Evolutionary conservation across 1,284 basidiomycete species (phyloP).

Genomic region (Takashimella koratensis): DNA sequence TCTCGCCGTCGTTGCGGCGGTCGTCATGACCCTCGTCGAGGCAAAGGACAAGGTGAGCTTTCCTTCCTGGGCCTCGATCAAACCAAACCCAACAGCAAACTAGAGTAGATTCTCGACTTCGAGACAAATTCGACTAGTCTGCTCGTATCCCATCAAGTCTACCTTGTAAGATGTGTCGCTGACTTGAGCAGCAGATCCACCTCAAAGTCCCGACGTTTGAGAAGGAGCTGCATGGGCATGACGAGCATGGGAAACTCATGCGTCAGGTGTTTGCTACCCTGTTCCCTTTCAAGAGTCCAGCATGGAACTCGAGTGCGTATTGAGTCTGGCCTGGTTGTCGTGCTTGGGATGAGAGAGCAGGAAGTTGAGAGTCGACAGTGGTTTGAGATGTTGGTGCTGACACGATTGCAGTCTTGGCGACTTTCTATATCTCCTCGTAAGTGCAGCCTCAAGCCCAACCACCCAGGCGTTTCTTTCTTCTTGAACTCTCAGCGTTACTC

Average conservation of each 20-base stretch:
- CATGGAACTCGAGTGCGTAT: conserved; percentile 68
- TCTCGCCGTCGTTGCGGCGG: conserved; percentile 2
- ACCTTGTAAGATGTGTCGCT: no score
- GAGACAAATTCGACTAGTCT: no score
- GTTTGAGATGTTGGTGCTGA: background rate
- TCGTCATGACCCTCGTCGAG: background rate
- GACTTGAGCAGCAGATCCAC: background rate
- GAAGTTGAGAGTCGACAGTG: background rate
- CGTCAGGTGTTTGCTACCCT: conserved; percentile 64
- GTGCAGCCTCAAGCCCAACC: conserved; percentile 48
- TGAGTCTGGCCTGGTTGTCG: background rate
- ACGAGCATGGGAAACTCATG: conserved; percentile 26
- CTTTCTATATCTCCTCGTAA: conserved; percentile 90
- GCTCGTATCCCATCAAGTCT: no score
- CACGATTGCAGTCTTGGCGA: conserved; percentile 70
- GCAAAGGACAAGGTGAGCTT: conserved; percentile 11
- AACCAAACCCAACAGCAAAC: no score
- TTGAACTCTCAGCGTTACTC: background rate
- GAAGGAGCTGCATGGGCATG: background rate
- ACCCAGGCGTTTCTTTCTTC: background rate
- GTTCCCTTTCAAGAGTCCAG: conserved; percentile 76
- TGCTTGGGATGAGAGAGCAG: background rate
- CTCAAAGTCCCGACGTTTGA: background rate
- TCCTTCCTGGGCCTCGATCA: no score
- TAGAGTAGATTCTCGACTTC: no score